Evolutionary conservation across 768 basidiomycete species (phyloP), one percentile per base, ranked within the genome.

Genomic region (Porpolomopsis calyptriformis): DNA sequence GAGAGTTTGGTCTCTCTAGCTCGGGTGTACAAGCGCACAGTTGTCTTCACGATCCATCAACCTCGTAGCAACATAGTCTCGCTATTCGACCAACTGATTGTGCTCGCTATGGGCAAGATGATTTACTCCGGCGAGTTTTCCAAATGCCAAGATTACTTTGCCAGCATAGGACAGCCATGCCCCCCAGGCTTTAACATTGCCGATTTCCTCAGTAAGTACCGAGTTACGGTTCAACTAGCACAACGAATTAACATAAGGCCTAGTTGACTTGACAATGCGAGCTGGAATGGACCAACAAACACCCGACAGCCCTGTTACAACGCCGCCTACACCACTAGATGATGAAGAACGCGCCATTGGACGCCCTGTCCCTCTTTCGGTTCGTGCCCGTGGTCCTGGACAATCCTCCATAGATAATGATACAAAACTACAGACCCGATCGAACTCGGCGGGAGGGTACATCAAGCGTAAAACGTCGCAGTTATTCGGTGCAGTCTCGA

Each of bases 1-100:
- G 91, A 93, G 34, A 80, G 83, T 27, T 73, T 99, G 19, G 83
- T 85, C 1, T 81, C 84, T 12, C 74, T 98, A 19, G 90, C 93
- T 3, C 70, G 78, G 23, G 78, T 84, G 54, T 98, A 91, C 64
- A 90, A 93, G 52, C 82, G 94, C 26, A 98, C 93, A 0, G 89
- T 98, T 42, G 73, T 98, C 48, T 96, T 98, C 67, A 98, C 94
- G 0, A 98, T 99, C 47, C 96, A 99, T 56, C 96, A 98, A 61
- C 96, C 94, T 11, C 82, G 94, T 42, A 92, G 89, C 61, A 97
- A 97, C 64, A 98, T 99, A 54, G 93, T 98, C 11, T 82, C 90
- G 0, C 68, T 99, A 10, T 98, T 99, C 53, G 94, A 99, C 59
- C 83, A 93, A 50, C 72, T 99, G 24, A 63, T 98, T 2, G 69